Evolutionary conservation across 305 asterid genomes (phyloP), one percentile per base, ranked within the genome.

Genomic region (Fraxinus paxiana): DNA sequence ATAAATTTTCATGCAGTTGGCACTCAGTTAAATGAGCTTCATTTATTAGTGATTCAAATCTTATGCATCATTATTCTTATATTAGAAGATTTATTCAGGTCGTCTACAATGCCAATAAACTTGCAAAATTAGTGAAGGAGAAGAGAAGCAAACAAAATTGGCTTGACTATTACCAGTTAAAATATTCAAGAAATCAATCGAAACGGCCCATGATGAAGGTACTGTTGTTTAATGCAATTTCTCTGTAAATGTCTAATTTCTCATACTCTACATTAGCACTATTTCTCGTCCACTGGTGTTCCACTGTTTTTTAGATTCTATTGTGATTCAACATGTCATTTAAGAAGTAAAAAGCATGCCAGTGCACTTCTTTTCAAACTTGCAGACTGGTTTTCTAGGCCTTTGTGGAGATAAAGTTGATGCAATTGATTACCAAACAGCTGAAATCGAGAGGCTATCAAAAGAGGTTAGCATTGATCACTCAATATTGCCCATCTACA

Each of bases 381-480:
- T 82, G 85, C 96, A 94, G 98, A 92, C 90, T 85, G 98, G 99
- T 79, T 92, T 88, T 87, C 97, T 96, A 82, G 97, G 99, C 76
- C 91, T 92, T 67, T 86, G 87, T 12, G 99, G 99, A 41, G 86
- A 92, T 81, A 90, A 86, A 35, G 93, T 96, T 79, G 98, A 96
- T 83, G 96, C 97, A 77, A 92, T 96, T 83, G 93, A 96, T 78
- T 79, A 89, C 82, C 92, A 90, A 87, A 90, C 87, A 37, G 86
- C 93, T 80, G 98, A 94, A 88, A 87, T 96, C 59, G 91, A 89
- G 85, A 92, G 89, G 83, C 92, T 96, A 56, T 81, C 90, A 18
- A 84, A 84, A 82, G 96, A 92, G 85, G 99, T 96, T 80, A 88
- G 98, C 88, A 82, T 18, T 79, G 48, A 71, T 33, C 41, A 41